Conservation (phyloP, 108 stramenopile species). For the Cylindrotheca fusiformis region DNA sequence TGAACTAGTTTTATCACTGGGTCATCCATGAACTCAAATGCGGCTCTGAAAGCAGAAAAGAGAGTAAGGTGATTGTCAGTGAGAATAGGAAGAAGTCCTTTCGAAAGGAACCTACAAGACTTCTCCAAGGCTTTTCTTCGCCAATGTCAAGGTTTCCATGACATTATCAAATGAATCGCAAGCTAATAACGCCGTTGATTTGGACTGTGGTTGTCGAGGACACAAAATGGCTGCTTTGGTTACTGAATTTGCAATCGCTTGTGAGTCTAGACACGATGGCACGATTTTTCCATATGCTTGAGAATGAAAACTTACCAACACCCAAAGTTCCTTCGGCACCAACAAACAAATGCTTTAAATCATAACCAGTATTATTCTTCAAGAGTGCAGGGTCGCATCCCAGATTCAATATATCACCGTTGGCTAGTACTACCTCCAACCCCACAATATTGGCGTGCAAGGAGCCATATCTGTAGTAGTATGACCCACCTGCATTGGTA, state of each 20-base stretch:
- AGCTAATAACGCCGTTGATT: slow-evolving; percentile 78
- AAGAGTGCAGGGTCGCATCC: slow-evolving; percentile 45
- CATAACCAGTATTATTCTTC: slow-evolving; percentile 98
- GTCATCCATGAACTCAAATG: slow-evolving; percentile 90
- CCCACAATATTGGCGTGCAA: slow-evolving; percentile 93
- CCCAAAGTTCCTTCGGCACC: slow-evolving; percentile 97
- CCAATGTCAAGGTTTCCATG: slow-evolving; percentile 41
- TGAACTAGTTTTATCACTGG: slow-evolving; percentile 53
- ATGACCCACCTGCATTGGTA: slow-evolving; percentile 95
- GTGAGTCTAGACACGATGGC: not conserved
- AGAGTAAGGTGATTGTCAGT: too few relatives aligned
- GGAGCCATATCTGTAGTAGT: slow-evolving; percentile 73
- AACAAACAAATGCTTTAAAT: slow-evolving; percentile 92
- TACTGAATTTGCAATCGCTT: slow-evolving; percentile 20
- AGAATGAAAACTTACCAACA: slow-evolving; percentile 18
- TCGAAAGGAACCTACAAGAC: too few relatives aligned
- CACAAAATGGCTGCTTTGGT: slow-evolving; percentile 81
- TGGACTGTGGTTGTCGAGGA: slow-evolving; percentile 60
- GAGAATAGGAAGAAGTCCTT: too few relatives aligned
- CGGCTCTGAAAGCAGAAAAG: too few relatives aligned
- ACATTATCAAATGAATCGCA: slow-evolving; percentile 70
- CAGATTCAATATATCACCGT: slow-evolving; percentile 81
- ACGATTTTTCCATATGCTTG: not conserved
- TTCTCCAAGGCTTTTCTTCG: slow-evolving; percentile 75
- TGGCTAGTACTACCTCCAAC: slow-evolving; percentile 88